These are phyloP conservation scores for Pseudogymnoascus sp. DNA, from an alignment of 2,329 filamentous ascomycete species.

Conservation along the genomic window DNA sequence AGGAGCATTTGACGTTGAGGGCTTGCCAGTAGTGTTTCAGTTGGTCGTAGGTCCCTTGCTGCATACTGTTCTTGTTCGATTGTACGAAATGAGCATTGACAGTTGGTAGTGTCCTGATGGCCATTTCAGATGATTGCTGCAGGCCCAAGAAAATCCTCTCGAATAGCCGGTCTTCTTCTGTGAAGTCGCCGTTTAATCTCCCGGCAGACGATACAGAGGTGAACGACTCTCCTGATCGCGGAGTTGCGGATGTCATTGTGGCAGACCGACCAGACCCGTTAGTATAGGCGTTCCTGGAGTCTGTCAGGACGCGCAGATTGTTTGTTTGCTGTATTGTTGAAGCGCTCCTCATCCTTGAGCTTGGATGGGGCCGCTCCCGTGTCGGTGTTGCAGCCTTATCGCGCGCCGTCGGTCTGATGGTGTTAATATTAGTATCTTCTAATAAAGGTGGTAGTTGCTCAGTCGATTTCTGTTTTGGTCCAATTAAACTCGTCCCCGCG, in stretches of 20 bases:
- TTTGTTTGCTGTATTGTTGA: slow-evolving; percentile 27
- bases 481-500: slow-evolving; percentile 23
- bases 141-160: slow-evolving; percentile 75
- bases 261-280: slow-evolving; percentile 45
- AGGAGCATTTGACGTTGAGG: slow-evolving; percentile 63
- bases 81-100: slow-evolving; percentile 60
- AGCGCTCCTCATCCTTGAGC: slow-evolving; percentile 25
- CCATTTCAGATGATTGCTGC: slow-evolving; percentile 63
- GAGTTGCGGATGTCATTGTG: slow-evolving; percentile 51
- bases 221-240: slow-evolving; percentile 77
- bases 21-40: slow-evolving; percentile 59
- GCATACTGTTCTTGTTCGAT: slow-evolving; percentile 46
- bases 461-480: slow-evolving; percentile 13
- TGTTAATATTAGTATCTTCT: slow-evolving; percentile 22
- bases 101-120: slow-evolving; percentile 62
- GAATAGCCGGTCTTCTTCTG: slow-evolving; percentile 72
- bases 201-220: slow-evolving; percentile 29
- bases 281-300: slow-evolving; percentile 42
- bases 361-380: slow-evolving; percentile 38
- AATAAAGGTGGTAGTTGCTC: not conserved
- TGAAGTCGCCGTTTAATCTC: slow-evolving; percentile 47
- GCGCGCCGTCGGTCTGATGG: slow-evolving; percentile 42
- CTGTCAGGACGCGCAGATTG: slow-evolving; percentile 47
- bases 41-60: slow-evolving; percentile 50
- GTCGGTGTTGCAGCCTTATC: slow-evolving; percentile 49